Evolutionary conservation across 352 stramenopile genomes (phyloP).

Genomic region (Phytophthora melonis): DNA sequence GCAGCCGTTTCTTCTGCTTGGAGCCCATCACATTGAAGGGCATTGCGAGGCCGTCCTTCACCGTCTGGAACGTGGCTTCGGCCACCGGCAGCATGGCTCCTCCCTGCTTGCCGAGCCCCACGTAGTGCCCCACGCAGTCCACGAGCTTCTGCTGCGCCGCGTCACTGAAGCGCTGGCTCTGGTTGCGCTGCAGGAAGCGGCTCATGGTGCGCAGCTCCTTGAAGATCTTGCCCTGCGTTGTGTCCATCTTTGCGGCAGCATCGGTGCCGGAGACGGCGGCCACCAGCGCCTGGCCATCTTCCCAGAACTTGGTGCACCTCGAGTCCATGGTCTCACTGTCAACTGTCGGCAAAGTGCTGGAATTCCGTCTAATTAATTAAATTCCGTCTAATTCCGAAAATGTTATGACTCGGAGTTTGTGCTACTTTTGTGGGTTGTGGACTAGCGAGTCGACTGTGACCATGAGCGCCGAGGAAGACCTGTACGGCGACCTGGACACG

Average conservation of each 20-base stretch:
- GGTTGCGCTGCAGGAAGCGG: constrained; percentile 83
- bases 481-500: constrained; percentile 87
- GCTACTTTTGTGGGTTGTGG: no score
- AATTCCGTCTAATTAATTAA: constrained; percentile 24
- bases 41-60: constrained; percentile 88
- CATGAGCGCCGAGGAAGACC: constrained; percentile 52
- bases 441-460: neutral
- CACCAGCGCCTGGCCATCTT: constrained; percentile 72
- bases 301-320: constrained; percentile 82
- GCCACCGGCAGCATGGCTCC: constrained; percentile 54
- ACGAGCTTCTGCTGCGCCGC: constrained; percentile 84
- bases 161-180: constrained; percentile 80
- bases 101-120: constrained; percentile 65
- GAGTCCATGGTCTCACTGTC: constrained; percentile 52
- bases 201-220: constrained; percentile 83
- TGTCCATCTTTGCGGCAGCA: constrained; percentile 33
- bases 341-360: neutral
- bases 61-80: constrained; percentile 68
- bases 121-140: constrained; percentile 74
- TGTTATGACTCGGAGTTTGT: constrained; percentile 23
- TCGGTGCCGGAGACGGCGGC: constrained; percentile 23
- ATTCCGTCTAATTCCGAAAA: constrained; percentile 29
- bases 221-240: constrained; percentile 60
- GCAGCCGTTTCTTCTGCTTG: constrained; percentile 84
- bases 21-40: constrained; percentile 82